Evolutionary conservation across 441 rosid genomes (phyloP), one percentile per base, ranked within the genome.

Genomic region (Capsella rubella): DNA sequence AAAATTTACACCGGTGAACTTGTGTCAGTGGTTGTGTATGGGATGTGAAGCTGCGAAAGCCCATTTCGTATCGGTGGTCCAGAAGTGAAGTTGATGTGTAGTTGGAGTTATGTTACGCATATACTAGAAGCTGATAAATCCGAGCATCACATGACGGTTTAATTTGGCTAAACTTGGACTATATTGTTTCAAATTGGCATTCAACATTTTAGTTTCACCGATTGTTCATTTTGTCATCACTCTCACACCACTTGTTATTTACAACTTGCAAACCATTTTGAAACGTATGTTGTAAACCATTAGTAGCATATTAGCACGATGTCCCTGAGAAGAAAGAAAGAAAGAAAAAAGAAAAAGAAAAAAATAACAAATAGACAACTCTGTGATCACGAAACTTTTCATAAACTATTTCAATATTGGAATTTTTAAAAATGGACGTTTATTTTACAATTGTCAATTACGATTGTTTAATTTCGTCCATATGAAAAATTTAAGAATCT

Each of bases 381-480:
- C 15, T 55, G 64, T 21, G 25, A 21, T 34, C 63, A 64, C 50
- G 34, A 56, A 13, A 66, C 29, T 54, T 1, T 69, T 76, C 39
- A 76, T 64, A n/a, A 57, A 64, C 66, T 76, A 47, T 9, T 70
- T 56, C 12, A 47, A 64, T 39, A 12, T n/a, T 49, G 40, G 49
- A 40, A 49, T 29, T 21, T 9, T 29, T 64, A 57, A 12, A 32
- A 45, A 64, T 71, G 67, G 76, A 76, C 75, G 62, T 64, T 70
- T 76, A 76, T 70, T 64, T 3, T 71, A 76, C 76, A 76, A 64
- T 71, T 76, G 29, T 58, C 62, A 71, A 34, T 71, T 64, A 64
- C 28, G 40, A 62, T 64, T 56, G 67, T 49, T n/a, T n/a, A n/a
- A n/a, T n/a, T 49, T 65, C 50, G 54, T 64, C 72, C 72, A 71